A percentile compares a stretch with the other conserved stretches of the same genome.
These are phyloP conservation scores for Venturia nashicola DNA, from an alignment of 2,329 filamentous ascomycete species.

Conservation along the genomic window DNA sequence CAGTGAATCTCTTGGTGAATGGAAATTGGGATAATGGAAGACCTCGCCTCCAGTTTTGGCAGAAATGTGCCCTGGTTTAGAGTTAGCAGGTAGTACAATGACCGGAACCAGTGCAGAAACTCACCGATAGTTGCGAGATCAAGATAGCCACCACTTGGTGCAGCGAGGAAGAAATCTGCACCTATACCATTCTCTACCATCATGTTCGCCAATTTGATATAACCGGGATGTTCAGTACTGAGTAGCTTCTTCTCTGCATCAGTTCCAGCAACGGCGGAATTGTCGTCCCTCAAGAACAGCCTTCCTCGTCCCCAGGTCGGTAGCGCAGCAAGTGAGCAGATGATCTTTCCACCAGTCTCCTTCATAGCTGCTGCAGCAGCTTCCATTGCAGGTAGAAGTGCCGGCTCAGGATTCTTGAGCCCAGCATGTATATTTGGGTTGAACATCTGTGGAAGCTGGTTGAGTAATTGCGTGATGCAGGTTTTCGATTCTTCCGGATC, in stretches of 20 bases:
- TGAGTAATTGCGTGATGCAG: conserved; percentile 79
- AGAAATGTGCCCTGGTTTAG: conserved; percentile 55
- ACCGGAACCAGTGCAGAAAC: conserved; percentile 18
- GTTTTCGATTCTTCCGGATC: conserved; percentile 83
- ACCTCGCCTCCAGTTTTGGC: conserved; percentile 87
- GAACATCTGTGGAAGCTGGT: conserved; percentile 74
- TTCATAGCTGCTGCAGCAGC: conserved; percentile 75
- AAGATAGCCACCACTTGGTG: conserved; percentile 80
- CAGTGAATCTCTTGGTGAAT: conserved; percentile 70
- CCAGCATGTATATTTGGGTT: conserved; percentile 33
- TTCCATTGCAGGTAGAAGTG: conserved; percentile 71
- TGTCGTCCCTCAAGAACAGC: conserved; percentile 76
- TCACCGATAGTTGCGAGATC: conserved; percentile 83
- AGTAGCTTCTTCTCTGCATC: conserved; percentile 90
- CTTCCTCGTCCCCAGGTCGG: conserved; percentile 86
- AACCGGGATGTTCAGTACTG: conserved; percentile 77
- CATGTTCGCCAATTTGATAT: conserved; percentile 75
- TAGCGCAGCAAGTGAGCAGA: conserved; percentile 76
- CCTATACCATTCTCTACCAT: conserved; percentile 82
- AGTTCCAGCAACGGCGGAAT: conserved; percentile 62
- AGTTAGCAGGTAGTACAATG: not conserved
- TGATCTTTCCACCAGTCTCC: conserved; percentile 79
- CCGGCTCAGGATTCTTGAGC: conserved; percentile 83
- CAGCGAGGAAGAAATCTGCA: conserved; percentile 86
- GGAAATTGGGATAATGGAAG: conserved; percentile 96